Conservation (phyloP, 768 basidiomycete genomes). For the Lentinula raphanica region DNA sequence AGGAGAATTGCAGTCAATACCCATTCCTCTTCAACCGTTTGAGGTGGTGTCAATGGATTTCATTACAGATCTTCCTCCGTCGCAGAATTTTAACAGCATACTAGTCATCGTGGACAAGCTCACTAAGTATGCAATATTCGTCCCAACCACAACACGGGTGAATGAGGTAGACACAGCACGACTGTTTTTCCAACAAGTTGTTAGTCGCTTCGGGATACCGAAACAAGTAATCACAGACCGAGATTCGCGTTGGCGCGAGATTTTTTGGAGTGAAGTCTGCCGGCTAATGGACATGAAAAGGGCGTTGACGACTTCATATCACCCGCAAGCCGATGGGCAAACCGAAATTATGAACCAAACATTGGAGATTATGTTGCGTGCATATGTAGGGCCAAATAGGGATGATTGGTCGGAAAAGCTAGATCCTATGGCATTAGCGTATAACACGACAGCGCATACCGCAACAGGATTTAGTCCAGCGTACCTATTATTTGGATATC, state of each 20-base stretch:
- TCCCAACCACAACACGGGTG: constrained; percentile 24
- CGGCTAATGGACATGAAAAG: constrained; percentile 20
- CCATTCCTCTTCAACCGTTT: not conserved
- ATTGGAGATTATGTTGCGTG: constrained; percentile 24
- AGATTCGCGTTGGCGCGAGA: constrained; percentile 18
- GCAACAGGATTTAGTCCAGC: constrained; percentile 18
- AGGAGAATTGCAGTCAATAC: not conserved
- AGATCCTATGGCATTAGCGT: constrained; percentile 19
- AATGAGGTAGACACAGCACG: not conserved
- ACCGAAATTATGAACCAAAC: constrained; percentile 28
- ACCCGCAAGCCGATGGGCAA: constrained; percentile 32
- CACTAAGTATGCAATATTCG: constrained; percentile 36
- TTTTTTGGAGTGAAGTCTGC: constrained; percentile 24
- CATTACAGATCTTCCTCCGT: not conserved
- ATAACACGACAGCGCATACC: constrained; percentile 25
- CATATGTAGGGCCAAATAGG: constrained; percentile 19
- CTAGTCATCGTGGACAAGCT: not conserved
- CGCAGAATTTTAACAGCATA: not conserved
- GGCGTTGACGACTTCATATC: constrained; percentile 22
- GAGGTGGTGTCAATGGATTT: not conserved
- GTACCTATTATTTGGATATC: constrained; percentile 22
- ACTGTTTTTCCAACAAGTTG: no score
- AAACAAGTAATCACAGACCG: no score
- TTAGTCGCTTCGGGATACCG: no score
- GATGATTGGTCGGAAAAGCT: constrained; percentile 22